Base-by-base conservation (phyloP, 441 rosid species). In the Sinapis alba region DNA sequence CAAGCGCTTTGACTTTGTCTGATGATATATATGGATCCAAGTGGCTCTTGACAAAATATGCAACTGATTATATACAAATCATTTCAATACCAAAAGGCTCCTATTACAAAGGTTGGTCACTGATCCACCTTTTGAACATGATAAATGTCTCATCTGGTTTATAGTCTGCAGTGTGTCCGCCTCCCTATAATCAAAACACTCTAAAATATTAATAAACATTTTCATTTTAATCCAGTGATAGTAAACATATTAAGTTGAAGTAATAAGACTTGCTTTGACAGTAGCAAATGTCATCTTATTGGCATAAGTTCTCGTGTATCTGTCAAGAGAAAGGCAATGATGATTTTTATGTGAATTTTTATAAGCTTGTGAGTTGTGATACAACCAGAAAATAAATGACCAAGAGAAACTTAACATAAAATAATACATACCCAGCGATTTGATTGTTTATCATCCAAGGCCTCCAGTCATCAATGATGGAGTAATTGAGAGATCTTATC, bases 241-340 rank as follows among this genome's bases (percentile, higher is more conserved):
- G 3, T 3, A 18, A 30, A 23, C 28, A 57, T 6, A 6, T n/a
- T 6, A 36, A 19, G 8, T 54, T 21, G 34, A 71, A 32, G 34
- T 1, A 61, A 62, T 27, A 62, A 72, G 21, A 72, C 76, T 72
- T 50, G n/a, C 69, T 86, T 86, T 91, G 2, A 89, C 56, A 7
- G 90, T 89, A n/a, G 86, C 89, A 62, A 80, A 91, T 59, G 93
- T 84, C 89, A 89, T 81, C 20, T 41, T 72, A 45, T 88, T 91
- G 6, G 86, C 71, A 71, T 84, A 86, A 32, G 81, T 78, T 79
- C 89, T 86, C 5, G 90, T 84, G 72, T 71, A 90, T 90, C 77
- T 73, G 71, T 23, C 53, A 72, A 34, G 24, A 11, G 18, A 50
- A 12, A 54, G 7, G 18, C 30, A 23, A 56, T 1, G 18, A 56